Evolutionary conservation across 163 green algal genomes (phyloP), one percentile per base, ranked within the genome.

Genomic region (Chlamydomonas reinhardtii): DNA sequence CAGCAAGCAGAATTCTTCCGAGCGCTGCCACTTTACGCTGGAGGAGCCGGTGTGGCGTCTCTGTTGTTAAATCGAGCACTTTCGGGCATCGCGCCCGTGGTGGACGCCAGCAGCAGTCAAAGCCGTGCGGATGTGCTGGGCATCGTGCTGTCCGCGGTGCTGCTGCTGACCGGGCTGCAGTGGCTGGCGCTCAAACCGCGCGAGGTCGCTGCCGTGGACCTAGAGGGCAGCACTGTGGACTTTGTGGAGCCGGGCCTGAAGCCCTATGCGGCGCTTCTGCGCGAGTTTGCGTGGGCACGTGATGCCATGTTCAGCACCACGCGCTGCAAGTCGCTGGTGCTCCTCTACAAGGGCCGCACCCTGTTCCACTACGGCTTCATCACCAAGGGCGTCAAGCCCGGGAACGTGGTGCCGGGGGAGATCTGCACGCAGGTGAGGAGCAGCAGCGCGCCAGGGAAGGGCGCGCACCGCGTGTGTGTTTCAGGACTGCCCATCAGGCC

Each of bases 151-250:
- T 95, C 93, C 6, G 96, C 95, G 3, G 93, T 96, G 74, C 91
- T 98, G 71, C 76, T 96, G 65, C 93, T 98, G 0, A 98, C 95
- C 2, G 96, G 96, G 6, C 92, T 98, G 75, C 94, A 97, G 68
- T 98, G 96, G 96, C 88, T 98, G 15, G 92, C 92, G 20, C 85
- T 92, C 15, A 90, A 92, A 76, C 81, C 85, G 9, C 62, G 72
- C 4, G 76, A 73, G 29, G 0, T 88, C 15, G 69, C 65, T 2
- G 68, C 85, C 15, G 89, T 90, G 72, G 39, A 87, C 0, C 48
- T 84, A 16, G 62, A 76, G 35, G 85, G 73, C 4, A 61, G 22
- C 2, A 35, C 27, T 2, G 73, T 94, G 8, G 87, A 91, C 29
- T 94, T 82, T n/a, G 25, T 85, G 1, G 82, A 94, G 62, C 83